Percentiles rank a stretch among this genome's conserved stretches.
phyloP scores from a whole-genome alignment of 108 stramenopile genomes.

The Aurantiochytrium sp. region DNA sequence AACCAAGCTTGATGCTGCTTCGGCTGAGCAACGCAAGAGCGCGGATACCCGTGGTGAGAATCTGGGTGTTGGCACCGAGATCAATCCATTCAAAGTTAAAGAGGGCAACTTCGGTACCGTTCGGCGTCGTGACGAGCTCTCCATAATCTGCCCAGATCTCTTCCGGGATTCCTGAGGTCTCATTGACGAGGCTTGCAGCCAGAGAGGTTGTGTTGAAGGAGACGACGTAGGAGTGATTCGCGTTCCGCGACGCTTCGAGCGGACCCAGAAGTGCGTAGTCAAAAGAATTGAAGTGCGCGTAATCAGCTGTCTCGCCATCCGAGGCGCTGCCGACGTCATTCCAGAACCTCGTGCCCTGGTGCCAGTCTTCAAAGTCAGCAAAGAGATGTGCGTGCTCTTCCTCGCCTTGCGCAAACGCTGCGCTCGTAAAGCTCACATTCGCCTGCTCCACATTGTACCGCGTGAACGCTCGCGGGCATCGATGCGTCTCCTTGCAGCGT shows the following conservation, averaged over 20 bases:
- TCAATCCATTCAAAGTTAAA: conserved; percentile 46
- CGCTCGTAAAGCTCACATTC: not conserved
- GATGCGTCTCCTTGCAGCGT: not conserved
- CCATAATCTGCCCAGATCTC: not conserved
- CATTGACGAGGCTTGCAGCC: not conserved
- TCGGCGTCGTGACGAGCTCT: conserved; percentile 22
- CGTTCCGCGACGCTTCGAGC: not conserved
- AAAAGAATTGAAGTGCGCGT: conserved; percentile 21
- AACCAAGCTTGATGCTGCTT: conserved; percentile 27
- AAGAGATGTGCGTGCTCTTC: not conserved
- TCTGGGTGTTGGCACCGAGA: conserved; percentile 29
- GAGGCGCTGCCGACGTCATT: not conserved
- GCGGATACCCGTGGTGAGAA: conserved; percentile 31
- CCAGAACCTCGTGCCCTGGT: conserved; percentile 14
- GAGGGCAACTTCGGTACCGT: conserved; percentile 43
- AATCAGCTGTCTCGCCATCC: not conserved
- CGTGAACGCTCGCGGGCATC: not conserved
- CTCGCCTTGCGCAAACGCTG: conserved; percentile 5
- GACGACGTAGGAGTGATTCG: conserved; percentile 13
- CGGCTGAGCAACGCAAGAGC: conserved; percentile 36
- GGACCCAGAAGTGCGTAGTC: conserved; percentile 21
- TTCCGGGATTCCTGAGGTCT: not conserved
- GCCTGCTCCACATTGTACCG: not conserved
- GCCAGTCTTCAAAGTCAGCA: conserved; percentile 33
- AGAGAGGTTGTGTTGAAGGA: conserved; percentile 48